Percentiles rank a stretch among this genome's conserved stretches.
Conservation (phyloP, 2,329 filamentous ascomycete genomes). For the Epichloe uncinata region DNA sequence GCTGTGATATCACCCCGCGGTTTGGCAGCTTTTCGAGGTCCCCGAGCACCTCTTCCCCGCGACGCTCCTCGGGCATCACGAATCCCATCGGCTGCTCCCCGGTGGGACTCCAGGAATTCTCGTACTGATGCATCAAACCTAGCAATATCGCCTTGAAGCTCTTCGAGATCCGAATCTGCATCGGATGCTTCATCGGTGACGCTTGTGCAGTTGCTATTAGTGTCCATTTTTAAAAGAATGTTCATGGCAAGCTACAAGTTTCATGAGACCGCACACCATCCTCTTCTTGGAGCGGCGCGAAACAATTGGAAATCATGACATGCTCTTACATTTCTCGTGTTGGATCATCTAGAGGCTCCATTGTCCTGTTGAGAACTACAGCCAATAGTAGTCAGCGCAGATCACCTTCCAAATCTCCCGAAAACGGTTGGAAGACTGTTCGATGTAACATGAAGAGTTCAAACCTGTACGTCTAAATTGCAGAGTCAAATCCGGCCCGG, state of each 20-base stretch:
- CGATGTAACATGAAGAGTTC: no score
- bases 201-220: slow-evolving; percentile 6
- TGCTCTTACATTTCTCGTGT: not conserved
- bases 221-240: not conserved
- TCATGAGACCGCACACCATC: not conserved
- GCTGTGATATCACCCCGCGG: slow-evolving; percentile 59
- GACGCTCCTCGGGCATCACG: slow-evolving; percentile 9
- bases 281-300: not conserved
- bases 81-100: slow-evolving; percentile 12
- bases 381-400: not conserved
- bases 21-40: slow-evolving; percentile 49
- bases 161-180: slow-evolving; percentile 31
- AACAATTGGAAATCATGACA: not conserved
- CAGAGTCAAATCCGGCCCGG: no score
- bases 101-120: slow-evolving; percentile 26
- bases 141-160: slow-evolving; percentile 29
- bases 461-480: no score
- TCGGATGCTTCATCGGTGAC: slow-evolving; percentile 21
- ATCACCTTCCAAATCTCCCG: not conserved
- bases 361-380: not conserved
- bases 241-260: not conserved
- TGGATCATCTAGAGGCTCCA: not conserved
- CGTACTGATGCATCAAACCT: slow-evolving; percentile 29
- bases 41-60: slow-evolving; percentile 22
- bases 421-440: not conserved